These are phyloP conservation scores for Elongisporangium anandrum DNA, from an alignment of 352 stramenopile species.

Conservation along the genomic window DNA sequence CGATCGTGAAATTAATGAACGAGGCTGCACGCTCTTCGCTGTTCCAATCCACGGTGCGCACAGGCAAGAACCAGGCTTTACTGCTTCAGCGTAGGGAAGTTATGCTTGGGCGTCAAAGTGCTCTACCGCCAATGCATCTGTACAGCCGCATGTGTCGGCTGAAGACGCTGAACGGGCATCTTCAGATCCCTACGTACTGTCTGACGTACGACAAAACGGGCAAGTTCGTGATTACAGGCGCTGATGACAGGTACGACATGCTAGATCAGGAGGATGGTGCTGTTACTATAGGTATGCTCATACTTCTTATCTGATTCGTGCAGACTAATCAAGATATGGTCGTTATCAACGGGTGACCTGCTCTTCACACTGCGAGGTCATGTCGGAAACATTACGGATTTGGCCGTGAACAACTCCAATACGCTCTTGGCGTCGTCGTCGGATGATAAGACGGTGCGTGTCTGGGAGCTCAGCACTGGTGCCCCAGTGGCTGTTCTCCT, in stretches of 20 bases:
- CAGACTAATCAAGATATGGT: slow-evolving; percentile 97
- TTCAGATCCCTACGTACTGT: slow-evolving; percentile 94
- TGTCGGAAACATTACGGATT: slow-evolving; percentile 86
- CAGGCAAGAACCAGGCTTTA: slow-evolving; percentile 55
- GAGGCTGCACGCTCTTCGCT: slow-evolving; percentile 33
- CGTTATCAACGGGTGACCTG: slow-evolving; percentile 77
- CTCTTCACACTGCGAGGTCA: slow-evolving; percentile 81
- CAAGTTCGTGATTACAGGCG: slow-evolving; percentile 95
- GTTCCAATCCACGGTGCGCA: slow-evolving; percentile 41
- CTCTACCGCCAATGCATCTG: slow-evolving; percentile 50
- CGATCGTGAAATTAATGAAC: slow-evolving; percentile 29
- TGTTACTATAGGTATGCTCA: slow-evolving; percentile 4
- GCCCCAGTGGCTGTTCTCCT: slow-evolving; percentile 81
- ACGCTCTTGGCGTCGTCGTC: slow-evolving; percentile 82
- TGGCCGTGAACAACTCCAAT: slow-evolving; percentile 84
- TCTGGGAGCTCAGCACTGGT: slow-evolving; percentile 85
- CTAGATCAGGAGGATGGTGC: background rate
- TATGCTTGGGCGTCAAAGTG: slow-evolving; percentile 6
- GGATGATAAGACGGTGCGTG: slow-evolving; percentile 85
- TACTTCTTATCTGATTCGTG: slow-evolving; percentile 7
- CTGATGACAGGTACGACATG: slow-evolving; percentile 87
- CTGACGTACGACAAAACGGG: slow-evolving; percentile 94
- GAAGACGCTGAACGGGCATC: slow-evolving; percentile 90
- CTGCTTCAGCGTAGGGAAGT: slow-evolving; percentile 51
- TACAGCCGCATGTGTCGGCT: slow-evolving; percentile 77